A percentile compares a stretch with the other conserved stretches of the same genome.
These are phyloP conservation scores for Osmozyma mogii DNA, from an alignment of 805 yeast species.

Conservation along the genomic window DNA sequence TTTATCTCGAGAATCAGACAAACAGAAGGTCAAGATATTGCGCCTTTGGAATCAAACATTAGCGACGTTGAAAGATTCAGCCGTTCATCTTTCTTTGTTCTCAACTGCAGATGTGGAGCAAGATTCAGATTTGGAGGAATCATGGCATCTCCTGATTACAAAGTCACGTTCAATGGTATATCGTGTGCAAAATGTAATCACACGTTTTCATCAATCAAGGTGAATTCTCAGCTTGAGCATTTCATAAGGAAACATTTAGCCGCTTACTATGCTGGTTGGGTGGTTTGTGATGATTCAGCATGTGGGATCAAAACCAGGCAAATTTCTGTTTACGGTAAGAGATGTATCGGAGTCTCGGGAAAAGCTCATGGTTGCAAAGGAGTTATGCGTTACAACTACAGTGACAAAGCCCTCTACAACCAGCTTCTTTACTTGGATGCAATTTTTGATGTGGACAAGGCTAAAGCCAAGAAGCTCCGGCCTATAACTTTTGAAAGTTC, in stretches of 20 bases:
- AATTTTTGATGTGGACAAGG: constrained; percentile 75
- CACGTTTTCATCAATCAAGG: constrained; percentile 41
- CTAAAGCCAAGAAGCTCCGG: constrained; percentile 47
- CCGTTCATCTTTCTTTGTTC: constrained; percentile 44
- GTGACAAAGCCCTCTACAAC: constrained; percentile 75
- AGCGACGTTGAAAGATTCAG: constrained; percentile 78
- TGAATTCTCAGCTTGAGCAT: constrained; percentile 71
- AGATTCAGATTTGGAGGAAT: constrained; percentile 70
- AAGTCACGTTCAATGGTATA: constrained; percentile 61
- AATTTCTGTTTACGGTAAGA: constrained; percentile 79
- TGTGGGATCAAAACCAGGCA: constrained; percentile 80
- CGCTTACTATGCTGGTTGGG: constrained; percentile 78
- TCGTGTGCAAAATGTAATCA: constrained; percentile 56
- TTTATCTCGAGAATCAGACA: constrained; percentile 40
- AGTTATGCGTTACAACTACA: constrained; percentile 66
- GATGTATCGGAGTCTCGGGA: constrained; percentile 66
- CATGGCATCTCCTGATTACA: constrained; percentile 51
- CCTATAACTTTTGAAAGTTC: constrained; percentile 35
- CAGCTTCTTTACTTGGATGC: constrained; percentile 75
- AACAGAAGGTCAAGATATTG: constrained; percentile 35
- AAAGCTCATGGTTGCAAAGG: constrained; percentile 67
- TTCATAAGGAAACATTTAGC: constrained; percentile 63
- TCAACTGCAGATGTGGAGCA: constrained; percentile 58
- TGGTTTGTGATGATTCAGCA: constrained; percentile 75
- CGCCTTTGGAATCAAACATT: constrained; percentile 75